phyloP scores from a whole-genome alignment of 768 basidiomycete genomes.

The Porphyrellus cyaneotinctus region DNA sequence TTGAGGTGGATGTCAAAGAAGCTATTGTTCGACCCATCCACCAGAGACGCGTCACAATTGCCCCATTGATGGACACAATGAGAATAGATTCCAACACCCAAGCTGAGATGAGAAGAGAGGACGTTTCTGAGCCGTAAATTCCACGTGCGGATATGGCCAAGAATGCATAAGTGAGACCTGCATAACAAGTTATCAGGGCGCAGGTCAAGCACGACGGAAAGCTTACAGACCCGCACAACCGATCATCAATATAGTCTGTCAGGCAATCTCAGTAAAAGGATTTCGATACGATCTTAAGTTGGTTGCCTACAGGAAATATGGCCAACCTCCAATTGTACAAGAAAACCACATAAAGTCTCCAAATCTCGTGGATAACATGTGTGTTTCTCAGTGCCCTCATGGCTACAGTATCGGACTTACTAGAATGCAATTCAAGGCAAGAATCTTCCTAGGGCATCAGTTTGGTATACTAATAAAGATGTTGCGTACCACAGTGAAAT shows the following conservation, averaged over 20 bases:
- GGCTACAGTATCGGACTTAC: not conserved
- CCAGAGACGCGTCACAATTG: not conserved
- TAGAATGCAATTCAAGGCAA: not conserved
- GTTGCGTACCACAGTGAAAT: not conserved
- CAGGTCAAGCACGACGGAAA: not conserved
- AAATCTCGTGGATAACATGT: not conserved
- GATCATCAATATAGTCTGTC: not conserved
- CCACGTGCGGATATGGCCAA: not conserved
- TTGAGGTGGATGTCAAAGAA: not conserved
- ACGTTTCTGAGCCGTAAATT: not conserved
- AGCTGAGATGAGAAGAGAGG: not conserved
- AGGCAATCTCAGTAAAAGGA: not conserved
- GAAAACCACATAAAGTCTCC: conserved; percentile 4
- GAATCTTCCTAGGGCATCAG: not conserved
- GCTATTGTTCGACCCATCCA: not conserved
- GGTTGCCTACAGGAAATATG: not conserved
- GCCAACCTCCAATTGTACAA: not conserved
- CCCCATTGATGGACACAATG: not conserved
- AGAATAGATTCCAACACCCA: not conserved
- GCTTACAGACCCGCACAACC: not conserved
- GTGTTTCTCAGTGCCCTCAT: not conserved
- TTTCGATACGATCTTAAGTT: not conserved
- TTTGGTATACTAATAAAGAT: not conserved
- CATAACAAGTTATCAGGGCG: not conserved
- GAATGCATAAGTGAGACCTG: not conserved